Base-by-base conservation (phyloP, 208 protist genomes). In the Acanthamoeba sp. region DNA sequence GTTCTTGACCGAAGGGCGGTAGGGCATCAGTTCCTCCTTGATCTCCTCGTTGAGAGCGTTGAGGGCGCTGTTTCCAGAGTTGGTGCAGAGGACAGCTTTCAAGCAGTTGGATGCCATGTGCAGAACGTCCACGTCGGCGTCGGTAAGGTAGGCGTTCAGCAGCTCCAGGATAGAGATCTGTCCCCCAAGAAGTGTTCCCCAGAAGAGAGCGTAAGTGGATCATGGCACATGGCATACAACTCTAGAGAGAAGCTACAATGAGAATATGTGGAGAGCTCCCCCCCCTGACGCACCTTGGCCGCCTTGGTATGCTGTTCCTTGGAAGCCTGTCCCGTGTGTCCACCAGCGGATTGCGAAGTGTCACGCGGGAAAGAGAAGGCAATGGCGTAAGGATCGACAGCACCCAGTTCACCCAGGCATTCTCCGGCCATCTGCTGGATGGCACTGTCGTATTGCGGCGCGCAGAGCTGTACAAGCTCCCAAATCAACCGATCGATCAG, bases 271-370 rank as follows among this genome's bases (percentile, higher is more conserved):
- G n/a, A n/a, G n/a, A n/a, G n/a, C n/a, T n/a, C n/a, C n/a, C n/a
- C n/a, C n/a, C n/a, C n/a, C n/a, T n/a, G n/a, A n/a, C n/a, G n/a
- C 18, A 93, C 89, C 89, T 93, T 93, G 45, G 89, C 89, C 24
- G 18, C 40, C 29, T 93, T 42, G 20, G 36, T 52, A 10, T 93
- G 89, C 62, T 93, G 40, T 29, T 93, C 62, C 27, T 93, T 93
- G 62, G 57, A 59, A 4, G 40, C n/a, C 14, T 10, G 62, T 78
- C 20, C 89, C 1, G 27, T 3, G 40, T n/a, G 20, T n/a, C 29
- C 69, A 20, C 38, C 40, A 20, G 78, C 32, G 7, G 78, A 29
- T 2, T 45, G 85, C 27, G 52, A 38, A 38, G 89, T 24, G 24
- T 93, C 40, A 10, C 80, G 62, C 64, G 64, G 45, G 40, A 93